Percentiles rank a stretch among this genome's conserved stretches.
Conservation (phyloP, 495 filamentous ascomycete genomes). For the Beverwykella pulmonaria region DNA sequence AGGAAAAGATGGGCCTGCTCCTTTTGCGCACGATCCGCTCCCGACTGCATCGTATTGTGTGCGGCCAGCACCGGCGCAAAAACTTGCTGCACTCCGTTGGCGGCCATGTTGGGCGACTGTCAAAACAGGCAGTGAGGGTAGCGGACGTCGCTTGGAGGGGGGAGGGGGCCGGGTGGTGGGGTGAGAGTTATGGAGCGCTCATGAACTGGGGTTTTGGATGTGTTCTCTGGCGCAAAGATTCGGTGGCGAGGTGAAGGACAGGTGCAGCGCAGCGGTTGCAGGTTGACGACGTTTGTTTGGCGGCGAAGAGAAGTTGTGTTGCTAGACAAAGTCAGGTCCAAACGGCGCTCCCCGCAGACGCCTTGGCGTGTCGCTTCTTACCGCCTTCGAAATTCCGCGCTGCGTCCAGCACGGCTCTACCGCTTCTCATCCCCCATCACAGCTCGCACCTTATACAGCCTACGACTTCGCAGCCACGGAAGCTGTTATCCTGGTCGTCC, state of each 20-base stretch:
- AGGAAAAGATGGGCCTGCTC: slow-evolving; percentile 86
- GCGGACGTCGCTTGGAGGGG: slow-evolving; percentile 25
- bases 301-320: slow-evolving; percentile 1
- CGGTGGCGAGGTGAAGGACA: not conserved
- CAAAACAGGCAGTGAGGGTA: slow-evolving; percentile 5
- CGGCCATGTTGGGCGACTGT: slow-evolving; percentile 62
- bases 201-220: not conserved
- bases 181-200: not conserved
- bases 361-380: not conserved
- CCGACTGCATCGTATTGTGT: slow-evolving; percentile 85
- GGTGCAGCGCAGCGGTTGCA: not conserved
- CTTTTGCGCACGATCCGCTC: slow-evolving; percentile 80
- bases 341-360: not conserved
- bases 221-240: not conserved
- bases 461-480: no score
- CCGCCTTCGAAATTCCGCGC: not conserved
- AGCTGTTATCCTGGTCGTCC: not conserved
- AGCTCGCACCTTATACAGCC: not conserved
- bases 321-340: slow-evolving; percentile 7
- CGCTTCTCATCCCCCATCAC: not conserved
- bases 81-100: slow-evolving; percentile 64
- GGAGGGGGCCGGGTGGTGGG: slow-evolving; percentile 1
- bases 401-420: not conserved
- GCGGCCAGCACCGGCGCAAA: slow-evolving; percentile 86
- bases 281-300: slow-evolving; percentile 8